Evolutionary conservation across 2,329 filamentous ascomycete species (phyloP).

Genomic region (Claviceps fusiformis): DNA sequence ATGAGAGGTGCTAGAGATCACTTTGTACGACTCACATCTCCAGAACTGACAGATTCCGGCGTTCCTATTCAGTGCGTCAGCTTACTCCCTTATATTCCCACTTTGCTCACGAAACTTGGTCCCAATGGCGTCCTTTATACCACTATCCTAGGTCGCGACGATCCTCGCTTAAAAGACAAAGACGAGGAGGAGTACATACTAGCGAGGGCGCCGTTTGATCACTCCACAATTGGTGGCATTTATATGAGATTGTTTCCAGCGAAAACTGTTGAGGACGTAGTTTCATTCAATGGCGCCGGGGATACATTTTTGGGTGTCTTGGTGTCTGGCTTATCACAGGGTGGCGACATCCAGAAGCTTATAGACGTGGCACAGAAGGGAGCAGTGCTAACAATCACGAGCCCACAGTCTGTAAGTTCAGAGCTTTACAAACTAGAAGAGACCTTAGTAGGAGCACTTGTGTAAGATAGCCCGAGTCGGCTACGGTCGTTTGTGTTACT

Average conservation of each 20-base stretch:
- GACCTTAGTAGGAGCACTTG: constrained; percentile 17
- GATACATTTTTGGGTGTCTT: constrained; percentile 85
- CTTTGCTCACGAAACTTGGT: constrained; percentile 74
- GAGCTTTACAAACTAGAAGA: constrained; percentile 33
- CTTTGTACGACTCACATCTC: constrained; percentile 54
- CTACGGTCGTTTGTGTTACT: too few species aligned
- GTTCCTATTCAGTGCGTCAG: constrained; percentile 74
- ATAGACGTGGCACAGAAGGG: constrained; percentile 72
- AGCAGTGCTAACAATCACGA: constrained; percentile 65
- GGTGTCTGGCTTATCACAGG: constrained; percentile 60
- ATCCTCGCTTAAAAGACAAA: constrained; percentile 50
- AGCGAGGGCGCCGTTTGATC: constrained; percentile 41
- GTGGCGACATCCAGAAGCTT: constrained; percentile 42
- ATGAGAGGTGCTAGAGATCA: constrained; percentile 61
- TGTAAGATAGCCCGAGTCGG: not conserved
- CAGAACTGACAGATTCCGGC: constrained; percentile 59
- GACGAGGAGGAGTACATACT: constrained; percentile 59
- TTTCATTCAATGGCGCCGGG: constrained; percentile 87
- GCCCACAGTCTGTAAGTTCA: constrained; percentile 56
- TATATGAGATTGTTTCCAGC: constrained; percentile 67
- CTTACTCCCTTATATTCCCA: constrained; percentile 77
- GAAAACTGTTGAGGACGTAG: constrained; percentile 54
- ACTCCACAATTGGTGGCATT: constrained; percentile 52
- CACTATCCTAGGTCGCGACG: constrained; percentile 51
- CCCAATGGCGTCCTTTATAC: constrained; percentile 62